These are phyloP conservation scores for Climacium dendroides DNA, from an alignment of 225 moss, liverwort and hornwort species.

Conservation along the genomic window DNA sequence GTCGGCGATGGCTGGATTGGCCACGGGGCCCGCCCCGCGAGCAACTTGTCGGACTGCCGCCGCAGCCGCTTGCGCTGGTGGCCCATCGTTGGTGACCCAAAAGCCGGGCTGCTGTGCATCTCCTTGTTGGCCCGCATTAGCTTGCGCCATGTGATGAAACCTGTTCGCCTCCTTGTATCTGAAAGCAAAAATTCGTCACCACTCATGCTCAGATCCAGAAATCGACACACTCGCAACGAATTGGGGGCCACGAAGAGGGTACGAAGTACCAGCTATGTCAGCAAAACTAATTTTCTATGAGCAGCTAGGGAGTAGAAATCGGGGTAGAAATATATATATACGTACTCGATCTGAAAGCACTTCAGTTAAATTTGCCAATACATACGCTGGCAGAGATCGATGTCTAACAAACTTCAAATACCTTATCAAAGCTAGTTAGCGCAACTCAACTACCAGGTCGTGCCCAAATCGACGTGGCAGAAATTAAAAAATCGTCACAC, in stretches of 20 bases:
- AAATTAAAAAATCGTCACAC: no score
- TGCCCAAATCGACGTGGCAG: neutral
- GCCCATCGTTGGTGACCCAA: neutral
- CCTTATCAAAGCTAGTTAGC: neutral
- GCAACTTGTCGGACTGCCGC: no score
- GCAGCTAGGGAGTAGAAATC: no score
- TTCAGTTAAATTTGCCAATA: no score
- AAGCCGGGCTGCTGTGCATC: neutral
- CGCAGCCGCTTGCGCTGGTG: neutral
- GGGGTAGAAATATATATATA: no score
- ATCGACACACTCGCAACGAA: neutral
- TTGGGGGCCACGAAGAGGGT: no score
- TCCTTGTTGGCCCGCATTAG: neutral
- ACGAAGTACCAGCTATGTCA: no score
- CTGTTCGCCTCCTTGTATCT: neutral
- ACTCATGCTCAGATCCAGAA: neutral
- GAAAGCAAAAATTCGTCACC: neutral
- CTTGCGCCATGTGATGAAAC: neutral
- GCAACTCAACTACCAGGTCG: neutral
- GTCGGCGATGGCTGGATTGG: no score
- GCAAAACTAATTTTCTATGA: no score
- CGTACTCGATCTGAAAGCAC: no score
- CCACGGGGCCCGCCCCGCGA: no score
- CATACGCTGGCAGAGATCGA: neutral
- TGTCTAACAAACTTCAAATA: neutral